Evolutionary conservation across 2,329 filamentous ascomycete genomes (phyloP).

Genomic region (Ceratocystis harringtonii): DNA sequence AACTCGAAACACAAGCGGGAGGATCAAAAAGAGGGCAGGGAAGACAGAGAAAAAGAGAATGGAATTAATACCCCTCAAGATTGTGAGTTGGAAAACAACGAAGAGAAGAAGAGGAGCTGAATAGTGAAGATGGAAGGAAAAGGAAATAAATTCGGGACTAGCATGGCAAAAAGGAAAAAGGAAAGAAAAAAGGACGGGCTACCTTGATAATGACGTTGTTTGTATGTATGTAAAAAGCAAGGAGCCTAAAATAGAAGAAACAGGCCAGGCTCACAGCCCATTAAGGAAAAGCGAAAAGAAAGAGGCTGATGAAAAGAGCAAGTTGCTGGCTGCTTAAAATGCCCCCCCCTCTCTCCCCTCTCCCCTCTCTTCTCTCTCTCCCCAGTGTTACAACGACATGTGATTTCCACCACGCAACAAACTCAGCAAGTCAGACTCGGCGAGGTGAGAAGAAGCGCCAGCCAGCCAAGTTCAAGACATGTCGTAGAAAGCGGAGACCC

Average conservation of each 20-base stretch:
- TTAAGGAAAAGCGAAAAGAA: neutral
- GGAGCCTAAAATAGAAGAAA: neutral
- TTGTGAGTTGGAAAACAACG: neutral
- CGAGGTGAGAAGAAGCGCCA: neutral
- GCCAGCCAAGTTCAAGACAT: neutral
- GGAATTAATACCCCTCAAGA: neutral
- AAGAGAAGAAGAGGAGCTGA: neutral
- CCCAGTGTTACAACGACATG: neutral
- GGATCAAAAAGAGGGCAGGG: neutral
- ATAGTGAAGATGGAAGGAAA: neutral
- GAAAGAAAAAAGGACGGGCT: neutral
- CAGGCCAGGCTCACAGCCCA: neutral
- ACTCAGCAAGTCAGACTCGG: neutral
- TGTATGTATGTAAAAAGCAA: neutral
- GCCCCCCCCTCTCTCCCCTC: too few relatives aligned
- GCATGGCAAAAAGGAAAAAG: neutral
- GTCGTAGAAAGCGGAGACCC: conserved; percentile 4
- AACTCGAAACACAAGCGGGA: neutral
- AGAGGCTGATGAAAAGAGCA: neutral
- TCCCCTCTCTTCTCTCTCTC: too few relatives aligned
- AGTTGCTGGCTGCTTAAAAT: neutral
- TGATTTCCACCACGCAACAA: neutral
- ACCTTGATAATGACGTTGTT: neutral
- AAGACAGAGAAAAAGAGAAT: neutral
- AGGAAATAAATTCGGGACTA: too few relatives aligned